Base-by-base conservation (phyloP, 139 green algal species). In the Trebouxia sp. region DNA sequence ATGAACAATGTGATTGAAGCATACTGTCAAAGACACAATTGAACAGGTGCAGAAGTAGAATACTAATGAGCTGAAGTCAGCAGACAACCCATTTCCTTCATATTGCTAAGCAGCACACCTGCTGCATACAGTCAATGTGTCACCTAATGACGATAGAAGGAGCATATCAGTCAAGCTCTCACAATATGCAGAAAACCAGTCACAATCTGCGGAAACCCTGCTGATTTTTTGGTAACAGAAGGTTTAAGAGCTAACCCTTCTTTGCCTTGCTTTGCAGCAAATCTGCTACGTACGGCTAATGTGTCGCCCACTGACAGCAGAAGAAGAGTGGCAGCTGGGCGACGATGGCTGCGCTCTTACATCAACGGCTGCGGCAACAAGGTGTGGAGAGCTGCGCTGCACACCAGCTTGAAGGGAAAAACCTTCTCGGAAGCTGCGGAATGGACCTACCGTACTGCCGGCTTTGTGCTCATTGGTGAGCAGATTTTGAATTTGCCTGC, bases 281-380 rank as follows among this genome's bases (percentile, higher is more conserved):
- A 96, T 81, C 86, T 97, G 65, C 75, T 96, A 53, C 85, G 88
- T 42, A 72, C 67, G 22, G 85, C 79, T 3, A 51, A 56, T 10
- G 80, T 92, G 50, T 62, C 55, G 0, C 65, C 87, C 26, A 42
- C 58, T 17, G 81, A 89, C 48, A 53, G 53, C 28, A 66, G 80
- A 39, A 41, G 83, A 35, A 38, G 37, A 47, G 85, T 82, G 6
- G 75, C 94, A 39, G 89, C 88, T 3, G 91, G 87, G 22, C 80
- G 91, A 1, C 35, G 84, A 45, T 97, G 93, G 93, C 89, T 95
- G 85, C 85, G 91, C 1, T 75, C 86, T 62, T 97, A 96, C 84
- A 83, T 91, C n/a, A 89, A 94, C 50, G 92, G 93, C 74, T 94
- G 89, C 83, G 85, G 80, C 14, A 84, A 84, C 72, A 80, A 87